Base-by-base conservation (phyloP, 768 basidiomycete species). In the Boletus subparvulus region DNA sequence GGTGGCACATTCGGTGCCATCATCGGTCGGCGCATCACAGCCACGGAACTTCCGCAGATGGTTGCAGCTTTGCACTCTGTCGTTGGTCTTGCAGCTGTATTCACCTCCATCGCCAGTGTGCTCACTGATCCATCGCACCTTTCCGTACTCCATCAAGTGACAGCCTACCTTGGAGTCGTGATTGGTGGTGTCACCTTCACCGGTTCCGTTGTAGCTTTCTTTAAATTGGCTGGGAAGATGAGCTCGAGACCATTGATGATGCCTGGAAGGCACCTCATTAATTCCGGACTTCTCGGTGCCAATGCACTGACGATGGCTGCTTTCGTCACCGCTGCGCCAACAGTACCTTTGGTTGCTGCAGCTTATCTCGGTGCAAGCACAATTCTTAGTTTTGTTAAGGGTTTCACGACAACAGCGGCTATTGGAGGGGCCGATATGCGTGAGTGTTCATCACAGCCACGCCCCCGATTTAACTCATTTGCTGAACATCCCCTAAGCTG, bases 351-450 rank as follows among this genome's bases (percentile, higher is more conserved):
- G 9, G 73, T 91, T 53, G 92, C 91, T 17, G 92, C 92, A 3
- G 84, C 84, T 6, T 94, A 87, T 73, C 77, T 94, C 1, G 82
- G 86, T 41, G 80, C 80, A 17, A 93, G 90, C 62, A 77, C 92
- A 2, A 59, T 84, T 3, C 75, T 94, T 50, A 92, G 90, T 65
- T 94, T 94, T 72, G 79, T 89, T 58, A 91, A 92, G 67, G 92
- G 92, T 6, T 89, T 80, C 71, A 94, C 92, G 0, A 90, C 90
- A 3, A 93, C 92, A 10, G 88, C 92, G 13, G 90, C 92, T n/a
- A 91, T 94, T 59, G 92, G 92, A 49, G 92, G 92, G 12, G 92
- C 92, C 28, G 92, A 94, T 67, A 94, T 94, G 92, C 92, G 91
- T 92, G 64, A 54, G 89, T 79, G 21, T 30, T 47, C 37, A 40